A percentile compares a stretch with the other conserved stretches of the same genome.
Evolutionary conservation across 352 stramenopile species (phyloP).

Genomic region (Pythium guiyangense): DNA sequence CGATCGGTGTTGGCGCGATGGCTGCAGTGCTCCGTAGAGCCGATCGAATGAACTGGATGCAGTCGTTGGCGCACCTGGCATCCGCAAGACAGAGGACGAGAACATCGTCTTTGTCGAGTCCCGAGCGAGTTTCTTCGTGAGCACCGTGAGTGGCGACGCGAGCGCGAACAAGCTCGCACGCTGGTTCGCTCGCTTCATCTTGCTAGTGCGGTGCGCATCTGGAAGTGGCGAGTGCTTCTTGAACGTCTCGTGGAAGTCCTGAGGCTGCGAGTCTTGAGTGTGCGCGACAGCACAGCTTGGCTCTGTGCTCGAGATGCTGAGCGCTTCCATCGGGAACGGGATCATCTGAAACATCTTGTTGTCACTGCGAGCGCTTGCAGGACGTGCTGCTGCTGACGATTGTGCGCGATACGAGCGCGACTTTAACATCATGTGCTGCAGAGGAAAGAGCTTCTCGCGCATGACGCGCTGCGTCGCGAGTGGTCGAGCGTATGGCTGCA

Average conservation of each 20-base stretch:
- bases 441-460: slow-evolving; percentile 22
- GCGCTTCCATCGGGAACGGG: slow-evolving; percentile 11
- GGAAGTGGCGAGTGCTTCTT: slow-evolving; percentile 14
- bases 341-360: slow-evolving; percentile 10
- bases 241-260: neutral
- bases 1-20: no score
- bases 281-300: neutral
- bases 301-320: slow-evolving; percentile 1
- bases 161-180: neutral
- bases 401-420: no score
- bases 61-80: no score
- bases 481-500: neutral
- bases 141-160: slow-evolving; percentile 11
- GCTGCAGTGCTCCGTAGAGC: no score
- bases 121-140: slow-evolving; percentile 6
- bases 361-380: neutral
- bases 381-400: slow-evolving; percentile 8
- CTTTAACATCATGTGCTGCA: no score
- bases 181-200: slow-evolving; percentile 4
- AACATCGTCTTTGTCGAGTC: neutral
- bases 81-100: no score
- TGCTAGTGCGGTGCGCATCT: slow-evolving; percentile 6
- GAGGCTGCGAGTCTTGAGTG: no score
- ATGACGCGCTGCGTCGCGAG: slow-evolving; percentile 5
- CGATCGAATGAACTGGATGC: no score